A percentile compares a stretch with the other conserved stretches of the same genome.
Conservation (phyloP, 768 basidiomycete genomes). For the Collybia nuda region DNA sequence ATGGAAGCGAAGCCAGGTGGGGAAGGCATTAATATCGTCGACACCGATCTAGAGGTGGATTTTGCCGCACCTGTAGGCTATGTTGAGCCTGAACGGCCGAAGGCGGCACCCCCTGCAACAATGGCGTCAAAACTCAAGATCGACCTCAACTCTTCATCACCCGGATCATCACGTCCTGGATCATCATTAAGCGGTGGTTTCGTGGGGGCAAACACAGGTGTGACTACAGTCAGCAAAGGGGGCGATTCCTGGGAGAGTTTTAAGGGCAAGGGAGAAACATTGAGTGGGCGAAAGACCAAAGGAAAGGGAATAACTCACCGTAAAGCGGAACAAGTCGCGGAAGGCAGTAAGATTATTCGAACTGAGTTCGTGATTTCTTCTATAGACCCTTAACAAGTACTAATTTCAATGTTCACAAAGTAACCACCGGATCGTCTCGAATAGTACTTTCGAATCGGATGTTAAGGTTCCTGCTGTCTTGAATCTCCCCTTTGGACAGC, state of each 20-base stretch:
- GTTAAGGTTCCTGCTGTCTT: constrained; percentile 86
- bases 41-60: constrained; percentile 98
- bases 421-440: constrained; percentile 81
- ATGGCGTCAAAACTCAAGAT: constrained; percentile 99
- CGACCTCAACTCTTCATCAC: constrained; percentile 83
- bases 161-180: constrained; percentile 80
- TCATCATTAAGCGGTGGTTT: constrained; percentile 74
- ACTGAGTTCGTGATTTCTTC: constrained; percentile 68
- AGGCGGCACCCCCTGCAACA: constrained; percentile 77
- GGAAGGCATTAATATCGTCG: constrained; percentile 84
- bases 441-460: constrained; percentile 70
- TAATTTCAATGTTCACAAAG: constrained; percentile 38
- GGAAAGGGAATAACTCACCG: constrained; percentile 90
- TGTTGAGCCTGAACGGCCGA: constrained; percentile 88
- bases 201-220: constrained; percentile 46
- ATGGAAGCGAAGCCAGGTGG: constrained; percentile 92
- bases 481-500: constrained; percentile 86
- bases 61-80: constrained; percentile 94
- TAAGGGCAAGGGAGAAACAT: constrained; percentile 91
- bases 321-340: constrained; percentile 75
- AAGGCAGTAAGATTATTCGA: constrained; percentile 84
- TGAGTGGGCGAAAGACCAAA: constrained; percentile 90
- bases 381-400: constrained; percentile 1
- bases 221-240: constrained; percentile 62
- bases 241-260: constrained; percentile 94